Base-by-base conservation (phyloP, 257 asterid genomes). In the Pogostemon cablin region DNA sequence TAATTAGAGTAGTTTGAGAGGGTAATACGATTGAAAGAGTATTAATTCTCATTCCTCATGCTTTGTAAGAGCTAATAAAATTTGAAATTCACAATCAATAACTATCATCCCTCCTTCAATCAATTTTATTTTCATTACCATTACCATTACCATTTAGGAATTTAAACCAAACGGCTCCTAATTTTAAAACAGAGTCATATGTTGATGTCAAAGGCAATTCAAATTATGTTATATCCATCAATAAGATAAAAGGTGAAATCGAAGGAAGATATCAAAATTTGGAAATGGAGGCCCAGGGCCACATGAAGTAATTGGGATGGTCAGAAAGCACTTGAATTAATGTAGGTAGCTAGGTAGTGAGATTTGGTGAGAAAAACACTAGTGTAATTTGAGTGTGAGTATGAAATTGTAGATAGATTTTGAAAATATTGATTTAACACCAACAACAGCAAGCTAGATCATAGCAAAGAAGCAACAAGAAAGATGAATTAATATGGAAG, bases 391-490 rank as follows among this genome's bases (percentile, higher is more conserved):
- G 69, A 58, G 15, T 32, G n/a, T 64, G 76, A 69, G 65, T 64
- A 48, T 54, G 75, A 52, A 56, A 54, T 68, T 57, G 50, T 50
- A 10, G 46, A 61, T 53, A 37, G 39, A 34, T 68, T 72, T 65
- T 67, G 25, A 15, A 68, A 60, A 74, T 78, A 12, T 56, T 78
- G 84, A 80, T 72, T 57, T 76, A 76, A 80, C 81, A 72, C 71
- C 84, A 80, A 68, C 63, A 76, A 46, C 32, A 46, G 38, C 32
- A 53, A 52, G 66, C 53, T 25, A 25, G 32, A 25, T 25, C 32
- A 25, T 25, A 25, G 32, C 32, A 25, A 25, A 25, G 32, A 25
- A 37, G 57, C 62, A 47, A 35, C 75, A 15, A 48, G 32, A 25
- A 49, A 38, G 42, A 48, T 62, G 46, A 43, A 58, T 25, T 25